phyloP scores from a whole-genome alignment of 192 early-diverging fungal genomes.

The Podila minutissima region DNA sequence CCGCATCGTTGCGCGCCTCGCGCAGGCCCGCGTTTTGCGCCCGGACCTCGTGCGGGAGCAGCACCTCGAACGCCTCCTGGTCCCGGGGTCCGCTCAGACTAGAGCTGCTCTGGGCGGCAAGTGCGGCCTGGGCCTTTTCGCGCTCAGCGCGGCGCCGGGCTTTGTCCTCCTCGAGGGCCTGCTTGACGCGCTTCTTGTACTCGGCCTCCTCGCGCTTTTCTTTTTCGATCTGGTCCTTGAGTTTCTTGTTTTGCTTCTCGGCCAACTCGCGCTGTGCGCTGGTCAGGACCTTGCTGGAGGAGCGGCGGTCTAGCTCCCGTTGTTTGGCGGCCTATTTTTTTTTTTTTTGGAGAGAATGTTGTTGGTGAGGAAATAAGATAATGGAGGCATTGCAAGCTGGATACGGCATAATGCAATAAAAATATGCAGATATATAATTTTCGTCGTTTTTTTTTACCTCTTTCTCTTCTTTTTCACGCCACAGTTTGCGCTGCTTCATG shows the following conservation, averaged over 20 bases:
- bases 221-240: slow-evolving; percentile 44
- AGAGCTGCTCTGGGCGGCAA: neutral
- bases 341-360: too few relatives aligned
- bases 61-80: neutral
- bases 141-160: slow-evolving; percentile 28
- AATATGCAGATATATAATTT: neutral
- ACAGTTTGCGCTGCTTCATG: slow-evolving; percentile 43
- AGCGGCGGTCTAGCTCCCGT: slow-evolving; percentile 25
- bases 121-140: slow-evolving; percentile 20
- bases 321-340: slow-evolving; percentile 25
- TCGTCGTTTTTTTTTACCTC: slow-evolving; percentile 1
- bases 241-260: slow-evolving; percentile 39
- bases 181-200: slow-evolving; percentile 38
- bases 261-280: slow-evolving; percentile 24
- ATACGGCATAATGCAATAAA: too few relatives aligned
- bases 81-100: neutral
- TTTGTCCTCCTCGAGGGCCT: slow-evolving; percentile 39
- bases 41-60: slow-evolving; percentile 8
- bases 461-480: slow-evolving; percentile 37
- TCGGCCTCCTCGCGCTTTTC: slow-evolving; percentile 48
- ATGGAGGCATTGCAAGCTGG: neutral
- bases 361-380: neutral
- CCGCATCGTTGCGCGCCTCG: slow-evolving; percentile 34
- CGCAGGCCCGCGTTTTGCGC: slow-evolving; percentile 26
- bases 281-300: slow-evolving; percentile 25